These are phyloP conservation scores for Clarireedia hainanense DNA, from an alignment of 2,329 filamentous ascomycete species.

Conservation along the genomic window DNA sequence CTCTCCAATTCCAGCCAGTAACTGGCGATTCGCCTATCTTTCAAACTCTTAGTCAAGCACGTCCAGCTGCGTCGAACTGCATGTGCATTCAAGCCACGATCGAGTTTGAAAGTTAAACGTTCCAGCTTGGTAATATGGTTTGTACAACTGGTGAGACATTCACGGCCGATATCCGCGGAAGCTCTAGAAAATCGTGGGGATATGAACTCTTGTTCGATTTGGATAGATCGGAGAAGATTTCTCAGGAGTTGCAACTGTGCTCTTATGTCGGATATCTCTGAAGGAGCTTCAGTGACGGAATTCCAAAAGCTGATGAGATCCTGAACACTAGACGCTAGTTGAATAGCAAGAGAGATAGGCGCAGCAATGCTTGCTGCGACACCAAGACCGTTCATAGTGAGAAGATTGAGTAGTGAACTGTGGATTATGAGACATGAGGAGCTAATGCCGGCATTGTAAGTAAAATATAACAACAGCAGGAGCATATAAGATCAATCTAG, in stretches of 20 bases:
- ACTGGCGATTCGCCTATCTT: not conserved
- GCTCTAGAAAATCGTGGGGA: not conserved
- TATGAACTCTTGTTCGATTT: not conserved
- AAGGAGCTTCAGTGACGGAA: not conserved
- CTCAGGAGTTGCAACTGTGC: not conserved
- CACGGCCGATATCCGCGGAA: not conserved
- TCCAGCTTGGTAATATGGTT: not conserved
- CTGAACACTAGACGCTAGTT: not conserved
- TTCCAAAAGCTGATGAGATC: not conserved
- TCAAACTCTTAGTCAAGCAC: conserved; percentile 3
- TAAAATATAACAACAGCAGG: not conserved
- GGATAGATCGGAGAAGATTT: not conserved
- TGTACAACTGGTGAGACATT: not conserved
- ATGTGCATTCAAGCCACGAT: not conserved
- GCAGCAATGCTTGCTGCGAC: not conserved
- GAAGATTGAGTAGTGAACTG: not conserved
- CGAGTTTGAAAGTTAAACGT: not conserved
- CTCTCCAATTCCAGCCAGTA: conserved; percentile 3
- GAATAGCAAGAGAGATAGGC: not conserved
- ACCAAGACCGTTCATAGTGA: conserved; percentile 45
- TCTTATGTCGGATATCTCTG: not conserved
- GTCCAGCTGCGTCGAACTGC: conserved; percentile 3
- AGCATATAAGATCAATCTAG: not conserved
- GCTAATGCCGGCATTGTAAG: not conserved
- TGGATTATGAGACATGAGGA: not conserved